Evolutionary conservation across 169 alveolate species (phyloP), one percentile per base, ranked within the genome.

Genomic region (Eimeria tenella): DNA sequence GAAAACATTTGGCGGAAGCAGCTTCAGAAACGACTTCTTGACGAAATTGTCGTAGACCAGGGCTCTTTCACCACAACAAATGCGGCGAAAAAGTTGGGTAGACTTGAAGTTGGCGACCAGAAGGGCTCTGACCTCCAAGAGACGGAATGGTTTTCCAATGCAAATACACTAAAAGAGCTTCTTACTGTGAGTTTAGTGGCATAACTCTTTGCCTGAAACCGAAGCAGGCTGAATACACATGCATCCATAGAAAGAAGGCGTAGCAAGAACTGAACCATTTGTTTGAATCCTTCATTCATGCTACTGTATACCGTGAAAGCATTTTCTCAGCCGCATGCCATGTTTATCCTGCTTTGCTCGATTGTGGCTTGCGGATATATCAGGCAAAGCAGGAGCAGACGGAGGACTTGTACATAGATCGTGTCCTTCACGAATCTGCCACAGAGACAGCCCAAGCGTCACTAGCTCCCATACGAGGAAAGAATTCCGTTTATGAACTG

Each of bases 1-100:
- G 99, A 99, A 95, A 99, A 98, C 94, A 99, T 99, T 55, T 98
- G 99, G 97, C 97, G 98, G 92, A 99, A 99, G 95, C 98, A 99
- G 74, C 96, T 99, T 23, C 99, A 99, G 97, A 99, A 99, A 96
- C 97, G 99, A 87, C 98, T 98, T 68, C 97, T 99, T 93, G 99
- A 99, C 91, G 99, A 99, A 87, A 97, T 99, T 49, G 99, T 99
- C 79, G 99, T 99, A 95, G 99, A 98, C 95, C 98, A 98, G 96
- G 99, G 99, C 0, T 97, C 97, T 94, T 99, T 99, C 94, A 93
- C 94, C 31, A 21, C 62, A 42, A 83, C 82, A 8, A 75, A 73
- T 60, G 63, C 94, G 4, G 71, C 90, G 60, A 50, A 56, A 11
- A 74, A 56, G 11, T 58, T 25, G 71, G 77, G 68, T 53, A 23